Conservation (phyloP, 2,329 filamentous ascomycete genomes). For the Aspergillus neotritici region DNA sequence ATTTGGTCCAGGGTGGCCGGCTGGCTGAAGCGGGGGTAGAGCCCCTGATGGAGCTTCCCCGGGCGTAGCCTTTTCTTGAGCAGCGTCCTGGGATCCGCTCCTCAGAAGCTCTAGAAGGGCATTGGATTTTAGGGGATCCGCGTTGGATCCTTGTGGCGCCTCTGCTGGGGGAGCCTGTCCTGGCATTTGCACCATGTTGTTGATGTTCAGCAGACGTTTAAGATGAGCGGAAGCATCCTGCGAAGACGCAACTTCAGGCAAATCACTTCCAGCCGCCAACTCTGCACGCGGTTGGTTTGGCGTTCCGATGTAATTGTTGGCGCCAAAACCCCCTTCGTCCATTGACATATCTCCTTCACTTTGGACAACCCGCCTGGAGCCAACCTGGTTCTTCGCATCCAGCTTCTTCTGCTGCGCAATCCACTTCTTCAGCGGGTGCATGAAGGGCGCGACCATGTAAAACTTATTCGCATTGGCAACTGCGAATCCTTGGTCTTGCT, state of each 20-base stretch:
- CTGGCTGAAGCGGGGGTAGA: conserved; percentile 49
- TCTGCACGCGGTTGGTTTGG: conserved; percentile 17
- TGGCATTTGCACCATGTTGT: conserved; percentile 12
- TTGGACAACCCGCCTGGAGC: conserved; percentile 38
- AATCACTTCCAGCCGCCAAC: conserved; percentile 30
- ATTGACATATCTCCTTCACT: conserved; percentile 52
- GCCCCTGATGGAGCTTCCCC: conserved; percentile 50
- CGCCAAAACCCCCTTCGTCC: conserved; percentile 46
- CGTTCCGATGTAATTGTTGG: conserved; percentile 15
- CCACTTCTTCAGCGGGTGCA: conserved; percentile 82
- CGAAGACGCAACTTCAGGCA: conserved; percentile 35
- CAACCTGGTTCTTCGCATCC: conserved; percentile 50
- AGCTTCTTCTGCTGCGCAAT: conserved; percentile 75
- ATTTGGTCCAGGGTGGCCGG: conserved; percentile 43
- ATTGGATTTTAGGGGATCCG: conserved; percentile 42
- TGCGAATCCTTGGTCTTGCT: conserved; percentile 54
- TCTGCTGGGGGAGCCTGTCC: conserved; percentile 8
- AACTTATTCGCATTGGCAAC: conserved; percentile 73
- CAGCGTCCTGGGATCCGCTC: conserved; percentile 30
- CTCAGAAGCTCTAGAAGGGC: conserved; percentile 54
- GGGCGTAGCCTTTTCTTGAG: conserved; percentile 32
- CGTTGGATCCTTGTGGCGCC: conserved; percentile 15
- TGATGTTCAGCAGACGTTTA: conserved; percentile 45
- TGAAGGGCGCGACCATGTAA: conserved; percentile 95
- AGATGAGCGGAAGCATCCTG: conserved; percentile 48